These are phyloP conservation scores for Penicillium daleae DNA, from an alignment of 495 filamentous ascomycete genomes.

Conservation along the genomic window DNA sequence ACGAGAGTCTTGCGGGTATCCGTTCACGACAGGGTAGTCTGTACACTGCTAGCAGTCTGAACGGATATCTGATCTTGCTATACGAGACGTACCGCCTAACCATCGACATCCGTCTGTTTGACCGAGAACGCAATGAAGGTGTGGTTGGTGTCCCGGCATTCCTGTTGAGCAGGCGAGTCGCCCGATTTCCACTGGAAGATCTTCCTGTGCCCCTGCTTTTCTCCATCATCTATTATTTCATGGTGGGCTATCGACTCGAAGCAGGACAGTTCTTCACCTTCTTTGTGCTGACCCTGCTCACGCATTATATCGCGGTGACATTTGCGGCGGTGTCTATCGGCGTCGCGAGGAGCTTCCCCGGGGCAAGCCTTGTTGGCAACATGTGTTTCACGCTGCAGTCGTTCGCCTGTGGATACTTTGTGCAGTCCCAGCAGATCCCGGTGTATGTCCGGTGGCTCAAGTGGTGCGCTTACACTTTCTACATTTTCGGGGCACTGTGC, in stretches of 20 bases:
- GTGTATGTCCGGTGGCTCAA: slow-evolving; percentile 76
- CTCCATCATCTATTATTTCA: slow-evolving; percentile 72
- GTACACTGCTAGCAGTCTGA: slow-evolving; percentile 67
- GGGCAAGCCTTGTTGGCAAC: slow-evolving; percentile 67
- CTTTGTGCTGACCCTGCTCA: slow-evolving; percentile 62
- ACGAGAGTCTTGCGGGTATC: slow-evolving; percentile 60
- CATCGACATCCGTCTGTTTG: slow-evolving; percentile 72
- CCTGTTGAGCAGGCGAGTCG: slow-evolving; percentile 65
- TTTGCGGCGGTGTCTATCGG: slow-evolving; percentile 63
- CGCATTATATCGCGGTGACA: slow-evolving; percentile 68
- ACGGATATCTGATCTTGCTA: slow-evolving; percentile 73
- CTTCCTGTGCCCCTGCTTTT: slow-evolving; percentile 69
- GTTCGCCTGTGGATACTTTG: slow-evolving; percentile 72
- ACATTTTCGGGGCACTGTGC: slow-evolving; percentile 66
- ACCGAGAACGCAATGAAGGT: slow-evolving; percentile 71
- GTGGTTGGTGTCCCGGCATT: slow-evolving; percentile 69
- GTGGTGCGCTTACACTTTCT: slow-evolving; percentile 61
- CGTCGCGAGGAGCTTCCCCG: slow-evolving; percentile 62
- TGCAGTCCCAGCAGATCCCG: slow-evolving; percentile 70
- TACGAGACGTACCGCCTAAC: slow-evolving; percentile 74
- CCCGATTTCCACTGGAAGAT: slow-evolving; percentile 68
- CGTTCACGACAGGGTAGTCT: slow-evolving; percentile 66
- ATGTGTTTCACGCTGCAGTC: slow-evolving; percentile 71
- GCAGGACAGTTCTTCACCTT: slow-evolving; percentile 69
- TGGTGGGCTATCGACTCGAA: slow-evolving; percentile 68